phyloP scores from a whole-genome alignment of 192 early-diverging fungal species.

The Jimgerdemannia lactiflua region DNA sequence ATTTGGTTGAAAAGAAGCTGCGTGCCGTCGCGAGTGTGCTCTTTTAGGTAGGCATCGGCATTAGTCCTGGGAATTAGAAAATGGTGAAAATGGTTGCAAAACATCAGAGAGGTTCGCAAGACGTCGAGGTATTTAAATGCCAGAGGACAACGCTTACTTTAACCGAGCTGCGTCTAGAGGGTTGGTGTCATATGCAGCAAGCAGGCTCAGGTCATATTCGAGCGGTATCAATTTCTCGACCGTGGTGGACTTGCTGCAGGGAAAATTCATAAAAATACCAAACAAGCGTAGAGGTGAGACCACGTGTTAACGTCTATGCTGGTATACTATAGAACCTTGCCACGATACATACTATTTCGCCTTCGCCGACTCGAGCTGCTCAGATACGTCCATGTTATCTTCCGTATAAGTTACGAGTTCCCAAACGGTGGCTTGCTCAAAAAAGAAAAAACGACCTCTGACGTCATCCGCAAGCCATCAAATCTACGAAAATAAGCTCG shows the following conservation, averaged over 20 bases:
- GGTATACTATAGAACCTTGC: neutral
- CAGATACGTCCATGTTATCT: constrained; percentile 42
- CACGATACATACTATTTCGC: constrained; percentile 36
- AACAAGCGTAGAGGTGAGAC: neutral
- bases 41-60: constrained; percentile 60
- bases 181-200: constrained; percentile 81
- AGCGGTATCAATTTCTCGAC: constrained; percentile 82
- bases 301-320: no score
- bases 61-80: constrained; percentile 22
- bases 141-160: constrained; percentile 29
- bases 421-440: neutral
- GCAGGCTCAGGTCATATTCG: constrained; percentile 85
- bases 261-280: neutral
- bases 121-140: no score
- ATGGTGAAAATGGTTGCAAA: neutral
- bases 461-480: no score
- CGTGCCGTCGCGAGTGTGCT: constrained; percentile 72
- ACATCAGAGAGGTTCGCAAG: neutral
- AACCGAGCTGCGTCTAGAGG: constrained; percentile 65
- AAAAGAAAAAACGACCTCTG: no score
- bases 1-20: constrained; percentile 90
- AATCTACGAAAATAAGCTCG: no score
- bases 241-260: constrained; percentile 62
- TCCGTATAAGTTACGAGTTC: constrained; percentile 34
- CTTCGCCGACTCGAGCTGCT: constrained; percentile 29